Evolutionary conservation across 805 yeast genomes (phyloP).

Genomic region (Zygoascus tannicola): DNA sequence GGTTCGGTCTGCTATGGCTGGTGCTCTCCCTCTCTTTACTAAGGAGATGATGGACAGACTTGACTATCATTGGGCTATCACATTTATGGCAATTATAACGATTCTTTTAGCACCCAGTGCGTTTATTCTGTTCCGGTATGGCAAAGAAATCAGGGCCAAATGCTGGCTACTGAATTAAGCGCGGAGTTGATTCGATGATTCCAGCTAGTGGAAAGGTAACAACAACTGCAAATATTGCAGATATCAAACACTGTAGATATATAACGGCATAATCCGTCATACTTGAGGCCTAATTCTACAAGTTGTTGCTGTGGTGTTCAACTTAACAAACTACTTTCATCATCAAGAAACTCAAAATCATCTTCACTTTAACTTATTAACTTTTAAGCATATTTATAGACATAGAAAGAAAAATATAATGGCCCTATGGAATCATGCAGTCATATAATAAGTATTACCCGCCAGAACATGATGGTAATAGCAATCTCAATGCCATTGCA

Average conservation of each 20-base stretch:
- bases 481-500: constrained; percentile 22
- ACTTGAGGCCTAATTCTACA: no score
- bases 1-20: constrained; percentile 63
- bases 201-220: no score
- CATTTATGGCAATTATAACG: constrained; percentile 44
- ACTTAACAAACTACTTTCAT: no score
- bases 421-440: constrained; percentile 2
- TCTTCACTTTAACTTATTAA: not conserved
- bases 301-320: no score
- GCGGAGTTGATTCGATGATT: no score
- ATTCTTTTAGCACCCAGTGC: constrained; percentile 39
- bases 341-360: not conserved
- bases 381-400: no score
- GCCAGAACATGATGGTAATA: constrained; percentile 28
- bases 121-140: constrained; percentile 35
- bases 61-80: constrained; percentile 68
- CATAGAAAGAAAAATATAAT: no score
- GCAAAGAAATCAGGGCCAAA: constrained; percentile 31
- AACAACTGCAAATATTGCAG: no score
- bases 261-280: no score
- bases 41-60: constrained; percentile 70
- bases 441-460: constrained; percentile 25
- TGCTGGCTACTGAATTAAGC: constrained; percentile 1
- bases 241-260: no score
- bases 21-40: constrained; percentile 78